Evolutionary conservation across 2,329 filamentous ascomycete genomes (phyloP).

Genomic region (Neonectria faginata): DNA sequence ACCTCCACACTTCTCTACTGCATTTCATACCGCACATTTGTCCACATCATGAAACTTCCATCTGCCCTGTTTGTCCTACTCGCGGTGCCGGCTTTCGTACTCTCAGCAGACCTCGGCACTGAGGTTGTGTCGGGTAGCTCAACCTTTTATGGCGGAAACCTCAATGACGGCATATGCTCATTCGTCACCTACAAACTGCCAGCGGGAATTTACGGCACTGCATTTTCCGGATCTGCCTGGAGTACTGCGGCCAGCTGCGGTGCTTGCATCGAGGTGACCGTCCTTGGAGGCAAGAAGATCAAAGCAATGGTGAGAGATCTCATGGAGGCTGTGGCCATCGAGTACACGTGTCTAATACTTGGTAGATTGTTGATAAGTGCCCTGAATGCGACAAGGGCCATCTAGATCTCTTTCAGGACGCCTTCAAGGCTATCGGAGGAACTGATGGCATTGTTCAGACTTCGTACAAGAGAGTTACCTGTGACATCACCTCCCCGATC

Average conservation of each 20-base stretch:
- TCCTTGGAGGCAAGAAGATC: slow-evolving; percentile 59
- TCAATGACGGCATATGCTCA: slow-evolving; percentile 70
- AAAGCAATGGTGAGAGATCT: slow-evolving; percentile 69
- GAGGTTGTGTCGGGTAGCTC: slow-evolving; percentile 6
- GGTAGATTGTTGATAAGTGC: slow-evolving; percentile 58
- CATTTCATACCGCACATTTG: too few relatives aligned
- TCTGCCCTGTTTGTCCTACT: too few relatives aligned
- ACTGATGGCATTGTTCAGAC: slow-evolving; percentile 52
- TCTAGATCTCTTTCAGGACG: slow-evolving; percentile 59
- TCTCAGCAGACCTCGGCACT: too few relatives aligned
- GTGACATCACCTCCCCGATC: slow-evolving; percentile 56
- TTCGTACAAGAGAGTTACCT: slow-evolving; percentile 52
- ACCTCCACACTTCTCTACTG: too few relatives aligned
- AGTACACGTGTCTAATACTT: not conserved
- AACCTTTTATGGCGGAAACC: slow-evolving; percentile 67
- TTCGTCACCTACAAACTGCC: slow-evolving; percentile 73
- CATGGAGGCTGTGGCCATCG: too few relatives aligned
- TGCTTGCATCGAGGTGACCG: slow-evolving; percentile 69
- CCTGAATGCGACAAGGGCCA: slow-evolving; percentile 55
- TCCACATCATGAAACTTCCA: too few relatives aligned
- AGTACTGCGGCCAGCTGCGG: slow-evolving; percentile 67
- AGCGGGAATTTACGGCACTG: slow-evolving; percentile 68
- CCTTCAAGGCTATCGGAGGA: slow-evolving; percentile 53
- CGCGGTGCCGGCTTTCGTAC: too few relatives aligned
- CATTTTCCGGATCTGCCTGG: slow-evolving; percentile 71